Percentiles rank a stretch among this genome's conserved stretches.
Conservation (phyloP, 208 protist genomes). For the Leishmania braziliensis region DNA sequence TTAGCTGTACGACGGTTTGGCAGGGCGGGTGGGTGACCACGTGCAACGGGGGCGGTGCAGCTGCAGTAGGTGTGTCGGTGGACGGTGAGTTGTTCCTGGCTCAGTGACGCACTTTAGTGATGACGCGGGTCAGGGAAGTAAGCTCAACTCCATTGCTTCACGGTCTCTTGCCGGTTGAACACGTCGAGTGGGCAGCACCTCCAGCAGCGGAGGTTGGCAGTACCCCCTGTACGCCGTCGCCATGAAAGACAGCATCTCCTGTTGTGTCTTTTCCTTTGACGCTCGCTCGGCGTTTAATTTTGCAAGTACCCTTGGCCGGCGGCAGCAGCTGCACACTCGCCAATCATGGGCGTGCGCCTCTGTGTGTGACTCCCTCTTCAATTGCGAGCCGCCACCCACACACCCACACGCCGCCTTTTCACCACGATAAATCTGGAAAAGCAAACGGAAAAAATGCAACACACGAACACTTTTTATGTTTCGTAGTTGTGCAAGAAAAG, state of each 20-base stretch:
- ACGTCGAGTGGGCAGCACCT: not conserved
- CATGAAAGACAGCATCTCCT: not conserved
- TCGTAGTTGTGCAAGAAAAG: not conserved
- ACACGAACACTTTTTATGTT: not conserved
- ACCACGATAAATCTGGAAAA: not conserved
- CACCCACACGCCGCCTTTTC: not conserved
- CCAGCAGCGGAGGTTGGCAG: not conserved
- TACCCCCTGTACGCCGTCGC: not conserved
- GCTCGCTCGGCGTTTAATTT: not conserved
- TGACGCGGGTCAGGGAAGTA: not conserved
- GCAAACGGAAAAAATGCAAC: not conserved
- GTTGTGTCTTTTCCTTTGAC: not conserved
- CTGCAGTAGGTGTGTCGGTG: constrained; percentile 71
- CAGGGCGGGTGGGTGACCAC: constrained; percentile 69
- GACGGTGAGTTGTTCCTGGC: constrained; percentile 71
- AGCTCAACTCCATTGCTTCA: not conserved
- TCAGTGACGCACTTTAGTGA: constrained; percentile 24
- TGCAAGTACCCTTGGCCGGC: not conserved
- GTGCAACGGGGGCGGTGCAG: constrained; percentile 31
- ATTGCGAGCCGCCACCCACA: not conserved
- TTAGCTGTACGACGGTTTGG: constrained; percentile 69
- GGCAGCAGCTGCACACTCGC: not conserved
- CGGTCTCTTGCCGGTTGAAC: not conserved
- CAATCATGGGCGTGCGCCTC: not conserved
- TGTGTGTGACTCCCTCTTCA: not conserved